Evolutionary conservation across 2,329 filamentous ascomycete species (phyloP).

Genomic region (Fusarium dimerum): DNA sequence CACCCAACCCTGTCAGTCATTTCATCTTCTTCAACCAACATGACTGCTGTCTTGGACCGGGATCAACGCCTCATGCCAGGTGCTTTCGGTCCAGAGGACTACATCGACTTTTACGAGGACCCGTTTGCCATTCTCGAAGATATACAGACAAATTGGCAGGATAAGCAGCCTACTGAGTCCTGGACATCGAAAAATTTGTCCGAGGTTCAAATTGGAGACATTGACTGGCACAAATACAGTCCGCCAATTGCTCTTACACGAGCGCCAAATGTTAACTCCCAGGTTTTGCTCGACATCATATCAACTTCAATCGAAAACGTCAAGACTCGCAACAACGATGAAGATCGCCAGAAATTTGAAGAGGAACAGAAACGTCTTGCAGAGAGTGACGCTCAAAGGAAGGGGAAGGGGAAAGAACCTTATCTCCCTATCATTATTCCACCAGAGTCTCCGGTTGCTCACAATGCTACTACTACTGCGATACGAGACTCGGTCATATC

Average conservation of each 20-base stretch:
- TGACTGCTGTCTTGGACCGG: slow-evolving; percentile 12
- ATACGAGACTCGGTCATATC: slow-evolving; percentile 2
- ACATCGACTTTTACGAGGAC: slow-evolving; percentile 32
- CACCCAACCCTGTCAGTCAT: too few species aligned
- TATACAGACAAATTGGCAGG: slow-evolving; percentile 25
- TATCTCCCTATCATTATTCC: slow-evolving; percentile 38
- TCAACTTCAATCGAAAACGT: slow-evolving; percentile 48
- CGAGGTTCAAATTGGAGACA: slow-evolving; percentile 27
- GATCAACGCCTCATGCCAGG: slow-evolving; percentile 29
- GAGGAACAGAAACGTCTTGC: slow-evolving; percentile 26
- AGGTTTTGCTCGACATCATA: slow-evolving; percentile 44
- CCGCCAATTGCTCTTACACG: slow-evolving; percentile 46
- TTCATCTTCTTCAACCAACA: background rate
- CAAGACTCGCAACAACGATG: slow-evolving; percentile 36
- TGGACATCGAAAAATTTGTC: slow-evolving; percentile 26
- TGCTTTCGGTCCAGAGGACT: slow-evolving; percentile 33
- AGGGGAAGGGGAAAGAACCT: slow-evolving; percentile 38
- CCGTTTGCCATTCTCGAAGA: slow-evolving; percentile 28
- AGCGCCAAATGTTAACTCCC: slow-evolving; percentile 39
- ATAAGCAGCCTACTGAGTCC: slow-evolving; percentile 14
- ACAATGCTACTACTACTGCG: background rate
- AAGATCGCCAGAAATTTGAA: slow-evolving; percentile 32
- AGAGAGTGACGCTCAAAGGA: slow-evolving; percentile 20
- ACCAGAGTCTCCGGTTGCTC: slow-evolving; percentile 3
- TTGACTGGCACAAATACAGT: slow-evolving; percentile 49